These are phyloP conservation scores for Trichoderma virens DNA, from an alignment of 495 filamentous ascomycete genomes.

Conservation along the genomic window DNA sequence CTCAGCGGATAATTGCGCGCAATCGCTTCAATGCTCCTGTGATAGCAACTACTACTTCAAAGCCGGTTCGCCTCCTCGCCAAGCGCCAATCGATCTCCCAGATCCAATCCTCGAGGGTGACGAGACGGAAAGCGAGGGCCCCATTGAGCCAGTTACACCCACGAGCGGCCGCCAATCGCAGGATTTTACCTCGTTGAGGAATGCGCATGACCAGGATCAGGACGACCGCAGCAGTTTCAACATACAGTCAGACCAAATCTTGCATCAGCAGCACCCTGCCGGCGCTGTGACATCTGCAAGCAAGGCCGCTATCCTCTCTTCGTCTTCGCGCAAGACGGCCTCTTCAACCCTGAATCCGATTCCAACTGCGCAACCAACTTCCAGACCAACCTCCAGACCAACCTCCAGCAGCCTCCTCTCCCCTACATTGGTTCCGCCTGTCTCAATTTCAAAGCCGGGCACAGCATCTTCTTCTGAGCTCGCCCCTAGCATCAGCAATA, in stretches of 20 bases:
- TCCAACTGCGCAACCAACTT: not conserved
- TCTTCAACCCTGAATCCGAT: not conserved
- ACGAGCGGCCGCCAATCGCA: constrained; percentile 42
- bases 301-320: not conserved
- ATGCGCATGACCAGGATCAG: not conserved
- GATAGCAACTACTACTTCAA: not conserved
- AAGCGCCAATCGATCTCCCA: constrained; percentile 34
- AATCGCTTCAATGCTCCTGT: not conserved
- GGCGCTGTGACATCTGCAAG: not conserved
- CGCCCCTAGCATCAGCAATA: constrained; percentile 8
- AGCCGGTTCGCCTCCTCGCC: constrained; percentile 15
- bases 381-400: not conserved
- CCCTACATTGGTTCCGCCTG: not conserved
- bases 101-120: constrained; percentile 39
- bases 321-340: not conserved
- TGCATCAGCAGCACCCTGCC: not conserved
- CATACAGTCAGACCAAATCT: not conserved
- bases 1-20: not conserved
- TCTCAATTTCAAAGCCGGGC: not conserved
- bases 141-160: constrained; percentile 42
- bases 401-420: not conserved
- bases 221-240: constrained; percentile 3
- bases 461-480: not conserved
- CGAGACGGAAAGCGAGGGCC: constrained; percentile 39
- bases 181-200: constrained; percentile 25